Base-by-base conservation (phyloP, 768 basidiomycete genomes). In the Coprinopsis sp. region DNA sequence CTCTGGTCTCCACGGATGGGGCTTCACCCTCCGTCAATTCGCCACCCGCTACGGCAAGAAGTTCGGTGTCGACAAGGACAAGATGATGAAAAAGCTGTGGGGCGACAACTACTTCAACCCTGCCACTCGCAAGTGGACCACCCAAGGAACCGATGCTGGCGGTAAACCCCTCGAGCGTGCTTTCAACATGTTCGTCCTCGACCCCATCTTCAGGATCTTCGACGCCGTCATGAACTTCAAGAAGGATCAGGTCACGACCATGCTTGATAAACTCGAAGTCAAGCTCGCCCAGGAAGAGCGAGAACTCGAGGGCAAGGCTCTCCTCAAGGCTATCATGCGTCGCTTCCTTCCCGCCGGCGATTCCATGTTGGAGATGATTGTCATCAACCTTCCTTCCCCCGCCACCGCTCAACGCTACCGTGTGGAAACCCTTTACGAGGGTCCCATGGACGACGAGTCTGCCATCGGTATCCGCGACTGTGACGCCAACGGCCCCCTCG, bases 101-200 rank as follows among this genome's bases (percentile, higher is more conserved):
- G 96, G 96, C 44, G 96, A 99, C 78, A 97, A 97, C 77, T 99
- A 74, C 77, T 98, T 98, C 81, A 99, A 98, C 78, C 90, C 94
- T 46, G 77, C 82, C 44, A 97, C 94, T 30, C 83, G 83, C 68
- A 99, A 99, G 72, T 98, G 96, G 96, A 79, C 91, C 16, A 91
- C 88, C 40, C 88, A 84, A 65, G 50, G 66, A 53, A 70, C 69
- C 19, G 84, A 82, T 54, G 79, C 82, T 46, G 86, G 93, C 57
- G 92, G 91, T 61, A 94, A 93, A 64, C 68, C 67, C n/a, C 86
- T 97, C 46, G 96, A 98, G 63, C 94, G 96, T 71, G 93, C 95
- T 47, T 99, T 99, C 82, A 97, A 93, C 74, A 72, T 77, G 76
- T 98, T 99, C 72, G 91, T 98, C 49, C 88, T 98, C 57, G 96